phyloP scores from a whole-genome alignment of 2,329 filamentous ascomycete species.

The Cordyceps javanica region DNA sequence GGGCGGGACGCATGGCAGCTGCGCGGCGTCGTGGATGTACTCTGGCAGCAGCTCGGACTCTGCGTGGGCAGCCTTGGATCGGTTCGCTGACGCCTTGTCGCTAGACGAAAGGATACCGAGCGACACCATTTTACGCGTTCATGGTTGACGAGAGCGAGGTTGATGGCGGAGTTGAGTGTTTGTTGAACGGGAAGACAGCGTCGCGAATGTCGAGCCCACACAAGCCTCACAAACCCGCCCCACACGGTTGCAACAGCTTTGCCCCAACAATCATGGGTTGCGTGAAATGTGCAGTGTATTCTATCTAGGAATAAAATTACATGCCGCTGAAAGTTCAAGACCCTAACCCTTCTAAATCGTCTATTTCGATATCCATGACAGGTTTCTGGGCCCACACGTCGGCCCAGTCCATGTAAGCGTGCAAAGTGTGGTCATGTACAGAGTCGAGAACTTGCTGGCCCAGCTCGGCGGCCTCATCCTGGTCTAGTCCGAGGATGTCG shows the following conservation, averaged over 20 bases:
- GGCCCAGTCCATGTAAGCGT: slow-evolving; percentile 30
- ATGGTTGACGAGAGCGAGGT: slow-evolving; percentile 21
- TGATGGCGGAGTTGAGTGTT: background rate
- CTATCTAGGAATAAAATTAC: background rate
- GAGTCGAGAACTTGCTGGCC: slow-evolving; percentile 25
- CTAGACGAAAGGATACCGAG: slow-evolving; percentile 40
- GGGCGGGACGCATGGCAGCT: slow-evolving; percentile 41
- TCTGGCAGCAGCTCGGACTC: slow-evolving; percentile 27
- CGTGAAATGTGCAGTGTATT: background rate
- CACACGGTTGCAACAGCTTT: background rate
- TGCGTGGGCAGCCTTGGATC: slow-evolving; percentile 24
- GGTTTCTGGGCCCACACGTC: slow-evolving; percentile 35
- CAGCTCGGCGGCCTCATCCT: slow-evolving; percentile 28
- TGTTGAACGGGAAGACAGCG: background rate
- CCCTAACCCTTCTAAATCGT: slow-evolving; percentile 18
- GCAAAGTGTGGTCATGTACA: slow-evolving; percentile 27
- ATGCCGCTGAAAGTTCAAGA: background rate
- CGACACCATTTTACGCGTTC: slow-evolving; percentile 42
- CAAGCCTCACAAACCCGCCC: background rate
- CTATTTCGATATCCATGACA: background rate
- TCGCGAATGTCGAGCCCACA: background rate
- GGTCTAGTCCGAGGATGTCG: slow-evolving; percentile 26
- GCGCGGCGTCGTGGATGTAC: slow-evolving; percentile 51
- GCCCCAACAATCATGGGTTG: background rate
- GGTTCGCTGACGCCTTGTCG: slow-evolving; percentile 30